Evolutionary conservation across 2,329 filamentous ascomycete species (phyloP).

Genomic region (Fusarium anguioides): DNA sequence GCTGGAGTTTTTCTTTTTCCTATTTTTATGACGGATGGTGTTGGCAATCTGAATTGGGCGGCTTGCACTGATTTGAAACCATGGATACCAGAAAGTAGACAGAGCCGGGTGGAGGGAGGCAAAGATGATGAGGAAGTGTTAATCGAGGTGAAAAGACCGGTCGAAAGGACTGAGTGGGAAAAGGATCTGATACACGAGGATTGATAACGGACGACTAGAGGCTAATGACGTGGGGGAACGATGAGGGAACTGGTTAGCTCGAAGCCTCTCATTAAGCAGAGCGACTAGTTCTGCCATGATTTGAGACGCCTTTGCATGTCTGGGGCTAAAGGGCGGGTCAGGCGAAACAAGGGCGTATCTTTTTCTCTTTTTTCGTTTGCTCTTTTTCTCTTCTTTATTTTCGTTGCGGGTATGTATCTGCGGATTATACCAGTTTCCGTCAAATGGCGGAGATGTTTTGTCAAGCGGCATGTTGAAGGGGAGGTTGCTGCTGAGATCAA

Average conservation of each 20-base stretch:
- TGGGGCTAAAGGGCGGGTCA: constrained; percentile 7
- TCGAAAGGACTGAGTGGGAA: constrained; percentile 5
- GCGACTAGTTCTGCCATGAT: constrained; percentile 20
- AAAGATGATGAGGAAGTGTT: constrained; percentile 12
- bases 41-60: constrained; percentile 42
- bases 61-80: constrained; percentile 39
- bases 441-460: constrained; percentile 28
- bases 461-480: constrained; percentile 27
- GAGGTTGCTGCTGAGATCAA: constrained; percentile 27
- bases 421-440: constrained; percentile 13
- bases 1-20: constrained; percentile 35
- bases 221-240: constrained; percentile 21
- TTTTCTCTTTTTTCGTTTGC: constrained; percentile 18
- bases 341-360: constrained; percentile 34
- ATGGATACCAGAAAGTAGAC: constrained; percentile 37
- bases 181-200: constrained; percentile 27
- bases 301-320: constrained; percentile 31
- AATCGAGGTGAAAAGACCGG: constrained; percentile 19
- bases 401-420: constrained; percentile 14
- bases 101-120: constrained; percentile 10
- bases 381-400: neutral
- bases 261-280: constrained; percentile 19
- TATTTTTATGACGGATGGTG: constrained; percentile 41
- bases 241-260: constrained; percentile 15
- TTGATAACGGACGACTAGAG: constrained; percentile 33